Conservation (phyloP, 1,139 yeast genomes). For the Candida pseudocylindracea region DNA sequence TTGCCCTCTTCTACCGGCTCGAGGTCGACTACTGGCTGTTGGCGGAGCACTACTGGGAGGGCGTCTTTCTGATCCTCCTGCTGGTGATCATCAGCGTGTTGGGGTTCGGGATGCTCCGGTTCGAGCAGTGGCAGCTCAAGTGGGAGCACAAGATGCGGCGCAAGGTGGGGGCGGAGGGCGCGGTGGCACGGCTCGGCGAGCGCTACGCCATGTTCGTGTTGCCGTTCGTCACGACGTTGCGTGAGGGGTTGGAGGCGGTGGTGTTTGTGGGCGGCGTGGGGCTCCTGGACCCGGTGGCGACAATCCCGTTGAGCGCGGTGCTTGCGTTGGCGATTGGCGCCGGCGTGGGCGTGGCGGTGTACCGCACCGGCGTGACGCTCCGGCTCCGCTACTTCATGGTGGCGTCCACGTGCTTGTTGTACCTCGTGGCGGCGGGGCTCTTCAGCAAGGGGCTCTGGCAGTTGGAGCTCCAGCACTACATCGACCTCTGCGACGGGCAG, state of each 20-base stretch:
- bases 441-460: constrained; percentile 2
- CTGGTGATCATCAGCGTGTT: constrained; percentile 2
- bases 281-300: constrained; percentile 1
- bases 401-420: constrained; percentile 1
- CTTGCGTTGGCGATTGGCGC: constrained; percentile 1
- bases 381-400: constrained; percentile 1
- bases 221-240: constrained; percentile 1
- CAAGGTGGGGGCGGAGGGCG: neutral
- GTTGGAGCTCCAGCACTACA: constrained; percentile 1
- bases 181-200: constrained; percentile 1
- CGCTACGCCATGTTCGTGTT: constrained; percentile 1
- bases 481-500: constrained; percentile 1
- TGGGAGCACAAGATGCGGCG: constrained; percentile 2
- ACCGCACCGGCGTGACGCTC: constrained; percentile 1
- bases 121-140: constrained; percentile 2
- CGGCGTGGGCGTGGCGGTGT: constrained; percentile 1
- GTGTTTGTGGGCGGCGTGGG: constrained; percentile 2
- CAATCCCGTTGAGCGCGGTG: constrained; percentile 1
- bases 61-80: constrained; percentile 3
- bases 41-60: constrained; percentile 4
- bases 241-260: constrained; percentile 2
- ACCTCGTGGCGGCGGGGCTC: constrained; percentile 2
- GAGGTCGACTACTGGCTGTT: constrained; percentile 3
- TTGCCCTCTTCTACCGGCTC: constrained; percentile 2
- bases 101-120: constrained; percentile 2